Base-by-base conservation (phyloP, 495 filamentous ascomycete species). In the Aspergillus baeticus region DNA sequence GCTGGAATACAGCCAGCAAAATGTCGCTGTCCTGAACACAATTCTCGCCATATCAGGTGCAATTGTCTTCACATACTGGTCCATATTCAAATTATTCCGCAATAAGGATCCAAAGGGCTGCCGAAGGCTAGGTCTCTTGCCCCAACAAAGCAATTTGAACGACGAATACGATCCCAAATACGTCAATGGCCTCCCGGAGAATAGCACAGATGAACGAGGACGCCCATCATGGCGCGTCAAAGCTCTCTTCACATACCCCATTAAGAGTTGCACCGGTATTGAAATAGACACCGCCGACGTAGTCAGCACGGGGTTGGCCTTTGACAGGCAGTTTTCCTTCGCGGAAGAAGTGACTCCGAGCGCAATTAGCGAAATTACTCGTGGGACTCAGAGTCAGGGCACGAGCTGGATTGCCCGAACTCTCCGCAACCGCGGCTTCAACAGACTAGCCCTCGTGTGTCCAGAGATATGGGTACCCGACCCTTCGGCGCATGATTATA, bases 261-360 rank as follows among this genome's bases (percentile, higher is more conserved):
- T 96, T 61, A 97, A 97, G 74, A 90, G 87, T 54, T 96, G 92
- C 67, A 77, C 79, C 57, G 89, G 87, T 13, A 84, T 96, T 17
- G 90, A 96, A 70, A 65, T 96, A 48, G 72, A 81, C 50, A 63
- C 76, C 48, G 84, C 82, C 39, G 83, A 84, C 46, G 80, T 96
- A 5, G 71, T 92, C 23, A 66, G 82, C 5, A 85, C 84, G 14
- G 92, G 92, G 3, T 77, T 98, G 42, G 78, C 88, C 67, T 88
- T 87, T 67, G 93, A 98, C 68, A 86, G 93, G 1, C 84, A 90
- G 60, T 96, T 91, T 77, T 87, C 83, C 45, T 90, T 96, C 61
- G 89, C 87, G 1, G 85, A 91, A 67, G 76, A 86, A 26, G 71
- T 74, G 46, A 78, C 78, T 56, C 51, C 81, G 59, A 31, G 29